Base-by-base conservation (phyloP, 306 rosid species). In the Cucurbita moschata region DNA sequence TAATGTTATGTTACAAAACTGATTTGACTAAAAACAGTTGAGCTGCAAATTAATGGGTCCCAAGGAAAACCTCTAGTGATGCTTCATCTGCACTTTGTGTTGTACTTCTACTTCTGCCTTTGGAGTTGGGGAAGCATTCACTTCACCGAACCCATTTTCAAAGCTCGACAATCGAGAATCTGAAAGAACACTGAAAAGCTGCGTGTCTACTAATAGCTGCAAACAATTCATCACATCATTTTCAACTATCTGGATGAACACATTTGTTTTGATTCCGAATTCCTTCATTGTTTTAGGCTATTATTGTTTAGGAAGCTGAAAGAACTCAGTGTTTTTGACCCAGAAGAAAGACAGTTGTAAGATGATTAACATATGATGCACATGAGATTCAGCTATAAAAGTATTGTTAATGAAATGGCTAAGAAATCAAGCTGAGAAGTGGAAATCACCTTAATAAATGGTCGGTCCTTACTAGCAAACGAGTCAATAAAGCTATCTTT, bases 401-500 rank as follows among this genome's bases (percentile, higher is more conserved):
- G 13, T 14, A 2, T 15, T 51, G 15, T 61, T 5, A 9, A 19
- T 5, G 3, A 56, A 60, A n/a, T 8, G 43, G 61, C 42, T 0
- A n/a, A 61, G 68, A 16, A 42, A 44, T 55, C 53, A 64, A 46
- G 61, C 52, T 9, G 19, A 16, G 57, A 35, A 42, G 21, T 50
- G 38, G 35, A 77, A 9, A 75, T 80, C 87, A 91, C 99, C 96
- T 94, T 94, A 65, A 94, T 76, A 85, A 91, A 94, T 61, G 92
- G 87, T 75, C 78, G 91, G 81, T 94, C 99, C 84, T 82, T 84
- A 71, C 14, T 67, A 75, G 96, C 82, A 88, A 89, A 94, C 68
- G 99, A 94, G 80, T 86, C 95, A 49, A 94, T 85, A 82, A 87
- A 94, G 84, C 91, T 94, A 62, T 94, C 99, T 81, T 91, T 94